Conservation (phyloP, 208 protist species). For the Strigomonas culicis region DNA sequence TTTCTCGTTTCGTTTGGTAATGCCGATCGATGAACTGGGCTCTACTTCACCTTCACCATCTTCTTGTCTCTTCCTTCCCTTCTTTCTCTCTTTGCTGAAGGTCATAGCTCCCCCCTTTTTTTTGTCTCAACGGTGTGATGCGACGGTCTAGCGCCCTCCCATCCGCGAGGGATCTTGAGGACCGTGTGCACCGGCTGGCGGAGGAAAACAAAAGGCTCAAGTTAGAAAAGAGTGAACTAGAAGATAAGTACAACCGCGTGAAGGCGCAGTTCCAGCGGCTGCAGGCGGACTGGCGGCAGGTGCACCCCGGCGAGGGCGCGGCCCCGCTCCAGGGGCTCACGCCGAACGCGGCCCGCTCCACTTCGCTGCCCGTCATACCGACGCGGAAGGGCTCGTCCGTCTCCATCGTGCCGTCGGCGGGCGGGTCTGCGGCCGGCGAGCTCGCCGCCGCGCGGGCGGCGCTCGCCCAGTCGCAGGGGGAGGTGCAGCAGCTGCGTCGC, state of each 20-base stretch:
- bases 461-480: constrained; percentile 33
- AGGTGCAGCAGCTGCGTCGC: constrained; percentile 31
- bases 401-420: neutral
- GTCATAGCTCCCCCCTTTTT: neutral
- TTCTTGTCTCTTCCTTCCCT: neutral
- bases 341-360: neutral
- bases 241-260: constrained; percentile 61
- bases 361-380: neutral
- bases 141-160: constrained; percentile 9
- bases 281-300: constrained; percentile 31
- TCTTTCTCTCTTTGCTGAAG: neutral
- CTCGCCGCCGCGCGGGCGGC: constrained; percentile 36
- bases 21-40: neutral
- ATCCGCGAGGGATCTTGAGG: constrained; percentile 29
- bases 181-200: constrained; percentile 63
- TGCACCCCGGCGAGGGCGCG: neutral
- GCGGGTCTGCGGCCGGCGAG: constrained; percentile 12
- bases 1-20: neutral
- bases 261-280: constrained; percentile 76
- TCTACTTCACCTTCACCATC: neutral
- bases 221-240: constrained; percentile 38
- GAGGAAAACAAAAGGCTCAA: constrained; percentile 72
- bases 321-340: neutral
- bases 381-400: neutral
- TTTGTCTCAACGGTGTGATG: constrained; percentile 7